Percentiles rank a stretch among this genome's conserved stretches.
Evolutionary conservation across 768 basidiomycete species (phyloP).

Genomic region (Erythrobasidium yunnanense): DNA sequence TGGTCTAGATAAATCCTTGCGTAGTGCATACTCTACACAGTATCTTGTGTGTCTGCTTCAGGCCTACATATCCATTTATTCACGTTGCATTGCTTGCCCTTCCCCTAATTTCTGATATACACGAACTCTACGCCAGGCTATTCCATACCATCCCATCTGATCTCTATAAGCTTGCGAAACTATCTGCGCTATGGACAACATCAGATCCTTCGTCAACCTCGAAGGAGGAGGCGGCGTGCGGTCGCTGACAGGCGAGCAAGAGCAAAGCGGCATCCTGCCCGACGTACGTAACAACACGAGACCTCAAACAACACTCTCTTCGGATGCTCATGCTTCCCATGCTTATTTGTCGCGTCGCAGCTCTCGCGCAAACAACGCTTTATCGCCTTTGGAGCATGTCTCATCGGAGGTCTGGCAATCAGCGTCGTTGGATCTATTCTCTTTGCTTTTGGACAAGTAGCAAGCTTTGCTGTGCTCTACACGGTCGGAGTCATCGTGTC

Average conservation of each 20-base stretch:
- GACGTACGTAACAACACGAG: background rate
- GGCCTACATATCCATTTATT: background rate
- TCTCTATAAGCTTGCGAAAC: no score
- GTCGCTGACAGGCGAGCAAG: conserved; percentile 8
- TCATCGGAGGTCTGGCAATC: conserved; percentile 2
- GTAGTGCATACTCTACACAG: background rate
- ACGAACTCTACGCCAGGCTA: background rate
- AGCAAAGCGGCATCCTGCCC: conserved; percentile 21
- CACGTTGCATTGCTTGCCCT: background rate
- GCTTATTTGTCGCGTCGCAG: background rate
- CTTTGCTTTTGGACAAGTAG: conserved; percentile 24
- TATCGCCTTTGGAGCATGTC: conserved; percentile 12
- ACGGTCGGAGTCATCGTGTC: conserved; percentile 14
- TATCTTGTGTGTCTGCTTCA: background rate
- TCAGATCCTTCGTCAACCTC: background rate
- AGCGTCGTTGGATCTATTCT: conserved; percentile 11
- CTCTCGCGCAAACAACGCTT: conserved; percentile 11
- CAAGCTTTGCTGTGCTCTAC: conserved; percentile 25
- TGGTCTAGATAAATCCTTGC: background rate
- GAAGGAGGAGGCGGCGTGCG: conserved; percentile 1
- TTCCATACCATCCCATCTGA: background rate
- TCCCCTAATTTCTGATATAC: background rate
- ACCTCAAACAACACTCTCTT: background rate
- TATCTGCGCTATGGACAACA: background rate
- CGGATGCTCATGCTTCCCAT: background rate